Conservation (phyloP, 192 early-diverging fungal species). For the Backusella tuberculispora region DNA sequence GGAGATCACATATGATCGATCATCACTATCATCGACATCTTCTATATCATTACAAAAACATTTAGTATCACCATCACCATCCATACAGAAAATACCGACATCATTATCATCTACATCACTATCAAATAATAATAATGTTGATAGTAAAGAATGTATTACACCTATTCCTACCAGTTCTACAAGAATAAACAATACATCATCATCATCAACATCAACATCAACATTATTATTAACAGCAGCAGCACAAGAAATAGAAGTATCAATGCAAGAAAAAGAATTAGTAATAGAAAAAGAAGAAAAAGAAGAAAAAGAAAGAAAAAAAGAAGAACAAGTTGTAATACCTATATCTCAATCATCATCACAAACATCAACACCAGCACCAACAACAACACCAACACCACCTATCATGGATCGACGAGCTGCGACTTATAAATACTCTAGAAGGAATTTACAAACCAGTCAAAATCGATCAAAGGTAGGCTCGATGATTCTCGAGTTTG, state of each 20-base stretch:
- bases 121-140: not conserved
- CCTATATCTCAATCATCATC: not conserved
- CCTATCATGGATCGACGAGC: slow-evolving; percentile 24
- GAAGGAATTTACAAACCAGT: slow-evolving; percentile 19
- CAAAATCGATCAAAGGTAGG: slow-evolving; percentile 28
- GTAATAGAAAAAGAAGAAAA: not conserved
- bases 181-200: not conserved
- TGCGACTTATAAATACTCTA: slow-evolving; percentile 32
- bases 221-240: not conserved
- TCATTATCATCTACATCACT: not conserved
- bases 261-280: not conserved
- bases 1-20: not conserved
- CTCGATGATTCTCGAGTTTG: slow-evolving; percentile 37
- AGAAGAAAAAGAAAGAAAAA: too few relatives aligned
- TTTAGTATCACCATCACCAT: not conserved
- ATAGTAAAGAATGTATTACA: not conserved
- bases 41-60: not conserved
- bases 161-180: not conserved
- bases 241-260: not conserved
- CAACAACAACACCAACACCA: not conserved
- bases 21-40: not conserved
- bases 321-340: not conserved
- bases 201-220: not conserved
- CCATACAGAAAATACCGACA: not conserved
- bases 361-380: not conserved